Evolutionary conservation across 169 alveolate genomes (phyloP).

Genomic region (Babesia ovis): DNA sequence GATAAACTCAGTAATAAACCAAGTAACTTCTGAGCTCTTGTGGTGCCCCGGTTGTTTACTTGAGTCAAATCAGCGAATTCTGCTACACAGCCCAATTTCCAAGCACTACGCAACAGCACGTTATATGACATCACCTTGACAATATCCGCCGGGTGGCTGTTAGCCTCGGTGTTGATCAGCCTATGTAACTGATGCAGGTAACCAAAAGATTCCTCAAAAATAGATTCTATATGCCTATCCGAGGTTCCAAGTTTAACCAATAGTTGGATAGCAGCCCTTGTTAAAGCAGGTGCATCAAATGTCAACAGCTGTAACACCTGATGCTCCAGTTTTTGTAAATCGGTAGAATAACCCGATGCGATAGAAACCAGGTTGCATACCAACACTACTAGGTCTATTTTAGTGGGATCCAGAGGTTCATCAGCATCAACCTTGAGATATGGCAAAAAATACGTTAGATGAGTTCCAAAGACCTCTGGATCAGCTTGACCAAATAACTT

Average conservation of each 20-base stretch:
- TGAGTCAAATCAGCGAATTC: slow-evolving; percentile 34
- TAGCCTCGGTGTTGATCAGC: not conserved
- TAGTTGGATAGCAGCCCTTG: slow-evolving; percentile 55
- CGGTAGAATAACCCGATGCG: slow-evolving; percentile 30
- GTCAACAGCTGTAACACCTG: slow-evolving; percentile 16
- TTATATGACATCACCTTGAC: slow-evolving; percentile 21
- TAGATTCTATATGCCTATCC: not conserved
- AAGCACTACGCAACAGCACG: slow-evolving; percentile 29
- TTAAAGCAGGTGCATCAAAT: slow-evolving; percentile 50
- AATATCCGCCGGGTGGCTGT: slow-evolving; percentile 11
- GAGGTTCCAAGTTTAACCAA: slow-evolving; percentile 19
- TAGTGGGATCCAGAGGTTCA: slow-evolving; percentile 12
- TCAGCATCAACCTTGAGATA: slow-evolving; percentile 27
- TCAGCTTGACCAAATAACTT: slow-evolving; percentile 48
- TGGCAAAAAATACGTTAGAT: slow-evolving; percentile 50
- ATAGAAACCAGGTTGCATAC: slow-evolving; percentile 51
- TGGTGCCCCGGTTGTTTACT: not conserved
- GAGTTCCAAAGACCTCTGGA: slow-evolving; percentile 39
- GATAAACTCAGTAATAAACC: slow-evolving; percentile 27
- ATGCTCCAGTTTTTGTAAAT: slow-evolving; percentile 15
- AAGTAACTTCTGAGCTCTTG: slow-evolving; percentile 1
- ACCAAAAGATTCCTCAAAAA: slow-evolving; percentile 16
- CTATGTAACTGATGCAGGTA: slow-evolving; percentile 17
- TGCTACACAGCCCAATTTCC: slow-evolving; percentile 56
- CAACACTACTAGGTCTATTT: slow-evolving; percentile 32